Evolutionary conservation across 495 filamentous ascomycete genomes (phyloP), one percentile per base, ranked within the genome.

Genomic region (Zalerion maritima): DNA sequence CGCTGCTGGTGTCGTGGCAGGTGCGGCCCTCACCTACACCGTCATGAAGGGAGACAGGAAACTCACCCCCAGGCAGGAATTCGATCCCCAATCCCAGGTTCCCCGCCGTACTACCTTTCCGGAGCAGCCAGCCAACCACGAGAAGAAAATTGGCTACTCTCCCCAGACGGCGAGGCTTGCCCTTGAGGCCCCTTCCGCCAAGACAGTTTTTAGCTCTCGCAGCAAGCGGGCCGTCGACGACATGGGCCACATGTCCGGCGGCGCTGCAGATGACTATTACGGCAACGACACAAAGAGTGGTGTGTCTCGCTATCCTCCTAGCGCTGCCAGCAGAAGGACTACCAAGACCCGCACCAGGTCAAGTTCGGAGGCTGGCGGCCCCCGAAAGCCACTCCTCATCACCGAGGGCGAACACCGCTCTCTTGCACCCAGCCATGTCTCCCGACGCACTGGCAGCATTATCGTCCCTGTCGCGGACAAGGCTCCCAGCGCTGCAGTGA

Each of bases 1-100:
- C 3, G 64, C 85, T 26, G 69, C 83, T 4, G 83, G 79, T 14
- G 82, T 75, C 11, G 79, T 78, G 6, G 70, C 78, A 2, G 83
- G 78, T 28, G 78, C 76, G 9, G 77, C 74, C 0, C 46, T 84
- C 21, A 75, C 78, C 1, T 87, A 86, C 47, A 72, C 75, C 20
- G 74, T 81, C 57, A 57, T 64, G 32, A 72, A 62, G 37, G 51
- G 61, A 16, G 77, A 74, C 35, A 49, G 54, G 5, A 50, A 58
- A 21, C 61, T 46, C 18, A 43, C 46, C 45, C 41, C 63, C 36
- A 47, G 38, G 2, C 46, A 55, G 18, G 55, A 55, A 2, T 56
- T 43, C 31, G 57, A 57, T 6, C 31, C 35, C 16, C 37, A 28
- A 8, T 45, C 54, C 12, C 13, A 42, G 8, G 52, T 57, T 29